Conservation (phyloP, 1,284 basidiomycete genomes). For the Ustilago nuda region DNA sequence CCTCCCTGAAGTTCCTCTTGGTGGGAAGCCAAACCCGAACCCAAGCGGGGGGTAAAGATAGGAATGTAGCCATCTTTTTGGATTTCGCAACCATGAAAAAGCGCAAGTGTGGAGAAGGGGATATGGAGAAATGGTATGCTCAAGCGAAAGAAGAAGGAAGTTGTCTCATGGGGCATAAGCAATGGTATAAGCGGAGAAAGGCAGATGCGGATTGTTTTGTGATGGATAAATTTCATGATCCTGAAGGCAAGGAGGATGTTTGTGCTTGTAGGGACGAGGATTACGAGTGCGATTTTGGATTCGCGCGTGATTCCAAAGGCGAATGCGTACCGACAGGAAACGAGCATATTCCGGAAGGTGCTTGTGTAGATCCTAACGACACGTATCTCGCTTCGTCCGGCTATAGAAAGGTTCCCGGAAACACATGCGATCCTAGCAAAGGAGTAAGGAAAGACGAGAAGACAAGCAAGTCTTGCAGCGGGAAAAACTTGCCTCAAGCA, state of each 20-base stretch:
- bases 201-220: constrained; percentile 87
- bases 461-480: constrained; percentile 79
- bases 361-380: constrained; percentile 75
- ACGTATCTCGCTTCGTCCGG: constrained; percentile 89
- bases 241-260: constrained; percentile 77
- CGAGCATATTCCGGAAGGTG: constrained; percentile 83
- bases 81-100: constrained; percentile 82
- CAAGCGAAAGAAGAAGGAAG: constrained; percentile 74
- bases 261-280: constrained; percentile 88
- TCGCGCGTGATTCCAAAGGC: constrained; percentile 76
- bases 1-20: constrained; percentile 88
- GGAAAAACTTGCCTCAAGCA: constrained; percentile 68
- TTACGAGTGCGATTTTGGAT: constrained; percentile 96
- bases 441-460: constrained; percentile 79
- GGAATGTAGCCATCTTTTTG: constrained; percentile 81
- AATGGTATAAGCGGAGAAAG: constrained; percentile 93
- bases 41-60: constrained; percentile 74
- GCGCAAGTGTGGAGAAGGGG: constrained; percentile 78
- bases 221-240: constrained; percentile 77
- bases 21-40: constrained; percentile 81
- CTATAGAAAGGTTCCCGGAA: constrained; percentile 90
- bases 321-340: constrained; percentile 84
- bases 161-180: constrained; percentile 97
- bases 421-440: constrained; percentile 78
- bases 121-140: constrained; percentile 92